Conservation (phyloP, 2,329 filamentous ascomycete species). For the Fusarium napiforme region DNA sequence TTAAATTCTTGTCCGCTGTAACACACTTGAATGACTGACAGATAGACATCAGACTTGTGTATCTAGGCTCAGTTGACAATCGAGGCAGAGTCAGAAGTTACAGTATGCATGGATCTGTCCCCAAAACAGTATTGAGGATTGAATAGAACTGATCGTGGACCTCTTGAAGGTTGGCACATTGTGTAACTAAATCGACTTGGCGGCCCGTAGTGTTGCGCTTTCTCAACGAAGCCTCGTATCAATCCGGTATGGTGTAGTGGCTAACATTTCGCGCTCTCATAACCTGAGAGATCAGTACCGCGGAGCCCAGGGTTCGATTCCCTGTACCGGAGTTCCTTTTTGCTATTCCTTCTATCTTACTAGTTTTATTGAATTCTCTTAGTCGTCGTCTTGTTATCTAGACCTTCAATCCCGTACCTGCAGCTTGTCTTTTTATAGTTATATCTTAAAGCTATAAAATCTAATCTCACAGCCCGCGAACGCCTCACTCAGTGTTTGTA, state of each 20-base stretch:
- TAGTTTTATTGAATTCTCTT: background rate
- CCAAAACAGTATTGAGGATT: background rate
- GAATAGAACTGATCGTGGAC: background rate
- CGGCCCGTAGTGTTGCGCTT: rapidly evolving
- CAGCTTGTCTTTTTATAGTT: background rate
- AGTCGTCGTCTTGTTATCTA: background rate
- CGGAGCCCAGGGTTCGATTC: conserved; percentile 8
- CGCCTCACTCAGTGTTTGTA: background rate
- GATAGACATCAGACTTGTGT: background rate
- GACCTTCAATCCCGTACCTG: no score
- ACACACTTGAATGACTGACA: background rate
- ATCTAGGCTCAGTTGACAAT: background rate
- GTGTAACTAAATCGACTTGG: background rate
- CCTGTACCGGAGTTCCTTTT: background rate
- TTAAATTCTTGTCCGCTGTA: background rate
- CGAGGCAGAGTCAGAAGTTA: background rate
- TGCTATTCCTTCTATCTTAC: background rate
- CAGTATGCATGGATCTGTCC: background rate
- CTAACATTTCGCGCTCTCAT: conserved; percentile 50
- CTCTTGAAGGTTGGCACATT: background rate
- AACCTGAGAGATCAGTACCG: conserved; percentile 25
- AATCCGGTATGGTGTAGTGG: conserved; percentile 50
- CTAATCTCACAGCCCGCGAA: background rate
- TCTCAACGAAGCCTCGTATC: background rate
- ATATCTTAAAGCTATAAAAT: background rate